Evolutionary conservation across 148 eudicot species (phyloP).

Genomic region (Fagopyrum esculentum): DNA sequence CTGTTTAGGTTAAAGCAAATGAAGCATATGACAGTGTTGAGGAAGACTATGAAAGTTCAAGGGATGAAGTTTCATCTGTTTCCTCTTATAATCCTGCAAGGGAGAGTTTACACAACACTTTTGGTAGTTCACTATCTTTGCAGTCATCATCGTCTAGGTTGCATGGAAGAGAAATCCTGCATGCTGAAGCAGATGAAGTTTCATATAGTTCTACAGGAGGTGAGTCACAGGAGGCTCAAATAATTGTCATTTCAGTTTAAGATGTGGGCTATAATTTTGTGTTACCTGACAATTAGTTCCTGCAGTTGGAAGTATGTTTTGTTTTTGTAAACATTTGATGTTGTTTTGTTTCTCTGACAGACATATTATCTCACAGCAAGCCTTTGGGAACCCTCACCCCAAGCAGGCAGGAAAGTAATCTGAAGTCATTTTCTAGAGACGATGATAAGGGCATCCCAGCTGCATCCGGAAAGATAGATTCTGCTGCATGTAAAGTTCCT

Average conservation of each 20-base stretch:
- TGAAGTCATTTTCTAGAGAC: conserved; percentile 41
- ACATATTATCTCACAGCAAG: conserved; percentile 37
- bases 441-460: conserved; percentile 39
- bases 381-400: conserved; percentile 41
- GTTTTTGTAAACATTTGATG: neutral
- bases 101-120: conserved; percentile 53
- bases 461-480: conserved; percentile 38
- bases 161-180: conserved; percentile 49
- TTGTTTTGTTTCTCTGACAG: conserved; percentile 23
- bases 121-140: conserved; percentile 82
- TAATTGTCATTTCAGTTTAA: neutral
- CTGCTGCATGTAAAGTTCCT: conserved; percentile 64
- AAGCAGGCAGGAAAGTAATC: conserved; percentile 34
- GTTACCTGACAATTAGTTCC: neutral
- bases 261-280: neutral
- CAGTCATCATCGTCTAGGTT: conserved; percentile 66
- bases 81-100: conserved; percentile 77
- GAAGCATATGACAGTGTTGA: conserved; percentile 74
- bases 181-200: conserved; percentile 79
- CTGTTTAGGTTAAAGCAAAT: conserved; percentile 60
- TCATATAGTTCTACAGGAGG: conserved; percentile 66
- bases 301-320: neutral
- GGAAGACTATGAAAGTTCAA: conserved; percentile 85
- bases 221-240: conserved; percentile 19
- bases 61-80: conserved; percentile 81